A percentile compares a stretch with the other conserved stretches of the same genome.
phyloP scores from a whole-genome alignment of 225 moss, liverwort and hornwort species.

The Sphagnum contortum region DNA sequence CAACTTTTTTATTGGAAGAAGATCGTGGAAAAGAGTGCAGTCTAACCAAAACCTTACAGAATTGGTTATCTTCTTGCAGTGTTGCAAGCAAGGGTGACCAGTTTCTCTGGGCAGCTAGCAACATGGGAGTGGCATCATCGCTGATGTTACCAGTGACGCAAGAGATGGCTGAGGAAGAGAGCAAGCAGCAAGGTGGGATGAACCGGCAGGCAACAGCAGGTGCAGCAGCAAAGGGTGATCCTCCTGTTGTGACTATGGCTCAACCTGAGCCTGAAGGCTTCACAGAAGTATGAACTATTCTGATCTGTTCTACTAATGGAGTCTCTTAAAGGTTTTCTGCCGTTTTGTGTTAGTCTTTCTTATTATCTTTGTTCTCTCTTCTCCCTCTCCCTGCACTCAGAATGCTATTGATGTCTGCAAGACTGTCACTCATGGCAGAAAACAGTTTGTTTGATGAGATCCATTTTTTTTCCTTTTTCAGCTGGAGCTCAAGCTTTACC shows the following conservation, averaged over 20 bases:
- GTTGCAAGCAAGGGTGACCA: slow-evolving; percentile 53
- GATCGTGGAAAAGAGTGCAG: too few relatives aligned
- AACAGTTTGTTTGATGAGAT: too few relatives aligned
- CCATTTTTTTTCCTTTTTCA: slow-evolving; percentile 10
- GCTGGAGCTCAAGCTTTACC: slow-evolving; percentile 59
- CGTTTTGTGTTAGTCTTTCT: too few relatives aligned
- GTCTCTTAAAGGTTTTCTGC: too few relatives aligned
- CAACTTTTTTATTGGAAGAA: too few relatives aligned
- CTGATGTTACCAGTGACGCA: slow-evolving; percentile 60
- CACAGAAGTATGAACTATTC: slow-evolving; percentile 37
- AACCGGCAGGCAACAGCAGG: slow-evolving; percentile 17
- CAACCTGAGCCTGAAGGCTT: slow-evolving; percentile 53
- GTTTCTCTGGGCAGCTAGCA: slow-evolving; percentile 48
- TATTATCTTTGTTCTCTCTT: too few relatives aligned
- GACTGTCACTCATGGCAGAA: too few relatives aligned
- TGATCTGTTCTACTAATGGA: too few relatives aligned
- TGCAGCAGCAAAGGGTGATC: slow-evolving; percentile 17
- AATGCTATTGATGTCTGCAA: too few relatives aligned
- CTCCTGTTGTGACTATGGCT: slow-evolving; percentile 3
- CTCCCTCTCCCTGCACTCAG: too few relatives aligned
- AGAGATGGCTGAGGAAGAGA: slow-evolving; percentile 83
- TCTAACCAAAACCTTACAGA: too few relatives aligned
- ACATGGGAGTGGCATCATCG: slow-evolving; percentile 30
- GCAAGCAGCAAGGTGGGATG: slow-evolving; percentile 39
- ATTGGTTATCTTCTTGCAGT: slow-evolving; percentile 14